These are phyloP conservation scores for Phytophthora sansomeana DNA, from an alignment of 352 stramenopile genomes.

Conservation along the genomic window DNA sequence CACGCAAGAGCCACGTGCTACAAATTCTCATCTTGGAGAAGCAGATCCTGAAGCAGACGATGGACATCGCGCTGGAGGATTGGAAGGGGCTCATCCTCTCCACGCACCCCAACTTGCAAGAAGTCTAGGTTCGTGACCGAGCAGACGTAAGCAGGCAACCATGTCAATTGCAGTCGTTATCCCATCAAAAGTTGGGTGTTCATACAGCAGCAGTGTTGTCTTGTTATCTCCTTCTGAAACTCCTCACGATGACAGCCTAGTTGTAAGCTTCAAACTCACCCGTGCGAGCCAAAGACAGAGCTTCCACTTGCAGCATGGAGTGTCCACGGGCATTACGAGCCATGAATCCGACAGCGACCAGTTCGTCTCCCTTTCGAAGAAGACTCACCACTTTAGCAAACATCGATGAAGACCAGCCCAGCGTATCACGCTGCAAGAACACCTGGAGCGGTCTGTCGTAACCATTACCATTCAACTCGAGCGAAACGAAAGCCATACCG, in stretches of 20 bases:
- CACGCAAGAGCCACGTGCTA: constrained; percentile 44
- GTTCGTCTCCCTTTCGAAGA: constrained; percentile 49
- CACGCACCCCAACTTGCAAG: constrained; percentile 54
- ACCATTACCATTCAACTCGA: constrained; percentile 27
- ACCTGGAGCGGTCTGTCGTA: constrained; percentile 41
- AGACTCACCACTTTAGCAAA: constrained; percentile 45
- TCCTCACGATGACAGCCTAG: constrained; percentile 10
- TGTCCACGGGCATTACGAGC: constrained; percentile 47
- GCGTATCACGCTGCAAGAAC: constrained; percentile 48
- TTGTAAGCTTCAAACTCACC: constrained; percentile 51
- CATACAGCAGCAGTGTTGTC: neutral
- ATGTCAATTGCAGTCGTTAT: neutral
- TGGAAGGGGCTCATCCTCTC: constrained; percentile 59
- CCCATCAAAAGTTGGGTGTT: neutral
- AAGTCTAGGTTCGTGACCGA: constrained; percentile 21
- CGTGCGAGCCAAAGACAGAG: constrained; percentile 41
- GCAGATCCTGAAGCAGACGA: constrained; percentile 59
- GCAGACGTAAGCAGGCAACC: neutral
- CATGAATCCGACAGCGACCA: constrained; percentile 48
- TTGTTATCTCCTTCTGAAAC: neutral
- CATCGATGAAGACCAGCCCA: constrained; percentile 33
- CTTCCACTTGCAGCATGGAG: constrained; percentile 49
- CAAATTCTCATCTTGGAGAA: constrained; percentile 67
- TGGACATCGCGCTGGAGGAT: constrained; percentile 50
- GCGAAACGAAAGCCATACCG: constrained; percentile 57